These are phyloP conservation scores for Ganoderma sp. DNA, from an alignment of 1,284 basidiomycete species.

Conservation along the genomic window DNA sequence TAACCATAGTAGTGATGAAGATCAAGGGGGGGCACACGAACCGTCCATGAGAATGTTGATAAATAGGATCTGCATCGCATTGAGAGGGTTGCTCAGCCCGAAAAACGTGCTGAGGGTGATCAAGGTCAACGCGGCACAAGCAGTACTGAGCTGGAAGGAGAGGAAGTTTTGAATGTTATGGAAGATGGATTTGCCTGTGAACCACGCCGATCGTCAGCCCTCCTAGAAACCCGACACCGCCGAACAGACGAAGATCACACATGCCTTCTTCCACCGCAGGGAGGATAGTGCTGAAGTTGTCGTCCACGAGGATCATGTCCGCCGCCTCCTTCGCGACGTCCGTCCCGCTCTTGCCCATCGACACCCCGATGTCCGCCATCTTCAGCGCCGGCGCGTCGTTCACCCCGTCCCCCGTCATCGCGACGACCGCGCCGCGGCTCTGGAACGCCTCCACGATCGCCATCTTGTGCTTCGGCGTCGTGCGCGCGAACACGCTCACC, in stretches of 20 bases:
- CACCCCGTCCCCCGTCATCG: conserved; percentile 98
- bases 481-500: conserved; percentile 91
- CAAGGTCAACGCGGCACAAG: conserved; percentile 91
- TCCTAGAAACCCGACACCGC: neutral
- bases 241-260: conserved; percentile 25
- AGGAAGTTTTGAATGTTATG: conserved; percentile 99
- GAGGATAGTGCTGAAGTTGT: conserved; percentile 95
- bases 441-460: conserved; percentile 94
- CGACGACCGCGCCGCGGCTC: conserved; percentile 86
- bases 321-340: conserved; percentile 99
- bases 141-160: conserved; percentile 95
- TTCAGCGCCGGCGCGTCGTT: conserved; percentile 97
- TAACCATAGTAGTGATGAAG: too few species aligned
- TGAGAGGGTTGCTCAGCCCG: conserved; percentile 89
- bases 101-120: conserved; percentile 94
- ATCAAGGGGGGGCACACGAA: conserved; percentile 41
- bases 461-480: conserved; percentile 98
- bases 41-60: conserved; percentile 99
- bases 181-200: conserved; percentile 90
- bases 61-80: conserved; percentile 98
- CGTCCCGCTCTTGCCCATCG: conserved; percentile 96
- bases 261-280: conserved; percentile 94
- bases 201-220: neutral
- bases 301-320: conserved; percentile 96
- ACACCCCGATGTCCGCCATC: conserved; percentile 97